A percentile compares a stretch with the other conserved stretches of the same genome.
phyloP scores from a whole-genome alignment of 1,284 basidiomycete species.

The Melampsora americana region DNA sequence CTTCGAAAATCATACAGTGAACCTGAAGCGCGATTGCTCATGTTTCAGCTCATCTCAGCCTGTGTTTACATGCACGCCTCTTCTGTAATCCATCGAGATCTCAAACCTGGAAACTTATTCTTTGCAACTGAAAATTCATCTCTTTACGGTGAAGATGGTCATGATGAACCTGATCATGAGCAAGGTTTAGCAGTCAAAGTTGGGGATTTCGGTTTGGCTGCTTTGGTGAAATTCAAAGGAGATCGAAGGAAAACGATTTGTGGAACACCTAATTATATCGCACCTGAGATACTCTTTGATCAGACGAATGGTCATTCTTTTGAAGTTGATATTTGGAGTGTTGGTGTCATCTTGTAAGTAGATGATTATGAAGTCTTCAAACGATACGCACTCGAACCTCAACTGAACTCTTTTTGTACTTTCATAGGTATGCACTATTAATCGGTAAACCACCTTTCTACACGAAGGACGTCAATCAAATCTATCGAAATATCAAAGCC shows the following conservation, averaged over 20 bases:
- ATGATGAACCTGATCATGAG: conserved; percentile 57
- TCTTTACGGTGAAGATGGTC: conserved; percentile 35
- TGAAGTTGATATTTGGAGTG: conserved; percentile 96
- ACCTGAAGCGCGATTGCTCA: conserved; percentile 84
- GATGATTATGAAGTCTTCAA: too few relatives aligned
- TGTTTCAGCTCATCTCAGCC: conserved; percentile 90
- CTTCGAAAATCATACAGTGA: conserved; percentile 83
- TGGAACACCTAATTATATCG: conserved; percentile 98
- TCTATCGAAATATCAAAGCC: conserved; percentile 90
- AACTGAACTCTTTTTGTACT: background rate
- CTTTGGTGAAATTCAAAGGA: conserved; percentile 89
- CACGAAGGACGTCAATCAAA: conserved; percentile 91
- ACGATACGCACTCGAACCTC: background rate
- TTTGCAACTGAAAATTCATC: conserved; percentile 55
- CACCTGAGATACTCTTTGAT: conserved; percentile 94
- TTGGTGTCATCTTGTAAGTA: conserved; percentile 79
- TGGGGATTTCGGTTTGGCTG: conserved; percentile 94
- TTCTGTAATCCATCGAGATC: conserved; percentile 86
- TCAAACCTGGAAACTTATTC: conserved; percentile 94
- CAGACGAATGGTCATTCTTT: conserved; percentile 94
- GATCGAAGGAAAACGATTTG: conserved; percentile 84
- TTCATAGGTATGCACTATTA: conserved; percentile 72
- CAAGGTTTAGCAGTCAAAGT: conserved; percentile 90
- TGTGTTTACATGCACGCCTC: conserved; percentile 95
- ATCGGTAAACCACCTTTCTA: conserved; percentile 95